A percentile compares a stretch with the other conserved stretches of the same genome.
Conservation (phyloP, 1,139 yeast genomes). For the Magnusiomyces clavatus region DNA sequence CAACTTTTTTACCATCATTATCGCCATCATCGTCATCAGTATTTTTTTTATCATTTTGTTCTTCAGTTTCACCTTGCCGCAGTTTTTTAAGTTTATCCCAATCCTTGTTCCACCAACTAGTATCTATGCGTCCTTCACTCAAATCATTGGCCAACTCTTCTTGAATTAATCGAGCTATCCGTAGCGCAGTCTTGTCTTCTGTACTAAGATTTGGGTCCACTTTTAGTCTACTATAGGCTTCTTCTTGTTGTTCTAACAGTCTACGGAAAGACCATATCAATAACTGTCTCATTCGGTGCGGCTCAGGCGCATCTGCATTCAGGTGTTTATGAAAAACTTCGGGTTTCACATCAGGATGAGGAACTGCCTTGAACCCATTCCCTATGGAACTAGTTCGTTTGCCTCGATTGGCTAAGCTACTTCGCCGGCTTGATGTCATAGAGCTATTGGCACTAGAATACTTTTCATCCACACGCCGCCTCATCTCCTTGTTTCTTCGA, state of each 20-base stretch:
- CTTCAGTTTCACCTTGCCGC: constrained; percentile 18
- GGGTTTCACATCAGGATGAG: constrained; percentile 55
- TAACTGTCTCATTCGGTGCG: constrained; percentile 64
- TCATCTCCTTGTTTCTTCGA: constrained; percentile 33
- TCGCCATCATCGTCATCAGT: constrained; percentile 11
- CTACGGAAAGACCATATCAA: constrained; percentile 62
- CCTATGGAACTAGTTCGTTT: constrained; percentile 70
- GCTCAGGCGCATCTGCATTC: constrained; percentile 58
- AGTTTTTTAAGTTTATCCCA: constrained; percentile 23
- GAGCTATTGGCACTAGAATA: constrained; percentile 16
- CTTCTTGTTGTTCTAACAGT: constrained; percentile 33
- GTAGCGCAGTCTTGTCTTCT: constrained; percentile 25
- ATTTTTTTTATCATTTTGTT: constrained; percentile 15
- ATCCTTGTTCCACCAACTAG: constrained; percentile 51
- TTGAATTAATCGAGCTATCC: constrained; percentile 51
- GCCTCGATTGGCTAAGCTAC: constrained; percentile 43
- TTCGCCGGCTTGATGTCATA: constrained; percentile 16
- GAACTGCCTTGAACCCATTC: constrained; percentile 60
- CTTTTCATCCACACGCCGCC: constrained; percentile 24
- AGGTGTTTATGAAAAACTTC: constrained; percentile 55
- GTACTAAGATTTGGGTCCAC: constrained; percentile 18
- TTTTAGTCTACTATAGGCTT: constrained; percentile 28
- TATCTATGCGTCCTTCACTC: constrained; percentile 48
- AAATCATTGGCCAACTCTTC: constrained; percentile 57
- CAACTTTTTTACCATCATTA: constrained; percentile 12